A percentile compares a stretch with the other conserved stretches of the same genome.
phyloP scores from a whole-genome alignment of 2,329 filamentous ascomycete species.

The Colletotrichum lindemuthianum region DNA sequence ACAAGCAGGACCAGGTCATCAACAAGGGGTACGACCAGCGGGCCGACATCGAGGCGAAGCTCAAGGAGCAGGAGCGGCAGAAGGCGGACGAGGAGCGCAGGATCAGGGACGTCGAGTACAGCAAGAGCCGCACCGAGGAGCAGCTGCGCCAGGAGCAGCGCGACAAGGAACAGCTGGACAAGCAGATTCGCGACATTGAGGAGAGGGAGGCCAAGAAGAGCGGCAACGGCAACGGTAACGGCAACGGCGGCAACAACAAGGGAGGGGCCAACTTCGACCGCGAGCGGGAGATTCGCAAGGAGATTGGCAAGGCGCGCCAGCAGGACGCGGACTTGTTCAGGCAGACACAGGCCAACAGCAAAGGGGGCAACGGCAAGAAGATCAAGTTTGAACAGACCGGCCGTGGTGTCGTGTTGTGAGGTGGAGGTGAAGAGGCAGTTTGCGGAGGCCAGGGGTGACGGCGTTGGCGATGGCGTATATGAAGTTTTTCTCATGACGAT shows the following conservation, averaged over 20 bases:
- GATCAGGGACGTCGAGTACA: constrained; percentile 1
- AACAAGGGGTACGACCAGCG: constrained; percentile 4
- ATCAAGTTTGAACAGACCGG: too few species aligned
- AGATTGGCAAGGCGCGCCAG: background rate
- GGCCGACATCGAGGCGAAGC: background rate
- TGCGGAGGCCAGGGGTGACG: too few species aligned
- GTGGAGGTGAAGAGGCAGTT: too few species aligned
- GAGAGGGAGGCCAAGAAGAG: too few species aligned
- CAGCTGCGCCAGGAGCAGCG: background rate
- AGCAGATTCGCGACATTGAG: too few species aligned
- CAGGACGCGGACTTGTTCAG: background rate
- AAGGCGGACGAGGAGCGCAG: background rate
- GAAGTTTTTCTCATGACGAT: too few species aligned
- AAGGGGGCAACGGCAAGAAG: too few species aligned
- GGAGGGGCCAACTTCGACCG: background rate
- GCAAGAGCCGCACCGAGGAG: constrained; percentile 6
- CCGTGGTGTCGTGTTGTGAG: too few species aligned
- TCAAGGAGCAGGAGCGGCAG: constrained; percentile 7
- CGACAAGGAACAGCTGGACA: background rate
- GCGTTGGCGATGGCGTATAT: too few species aligned
- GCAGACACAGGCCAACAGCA: too few species aligned
- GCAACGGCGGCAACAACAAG: too few species aligned
- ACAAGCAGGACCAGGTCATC: background rate
- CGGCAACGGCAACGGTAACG: too few species aligned
- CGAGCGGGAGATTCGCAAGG: background rate